Evolutionary conservation across 1,139 yeast genomes (phyloP), one percentile per base, ranked within the genome.

Genomic region (Taiozyma sp.): DNA sequence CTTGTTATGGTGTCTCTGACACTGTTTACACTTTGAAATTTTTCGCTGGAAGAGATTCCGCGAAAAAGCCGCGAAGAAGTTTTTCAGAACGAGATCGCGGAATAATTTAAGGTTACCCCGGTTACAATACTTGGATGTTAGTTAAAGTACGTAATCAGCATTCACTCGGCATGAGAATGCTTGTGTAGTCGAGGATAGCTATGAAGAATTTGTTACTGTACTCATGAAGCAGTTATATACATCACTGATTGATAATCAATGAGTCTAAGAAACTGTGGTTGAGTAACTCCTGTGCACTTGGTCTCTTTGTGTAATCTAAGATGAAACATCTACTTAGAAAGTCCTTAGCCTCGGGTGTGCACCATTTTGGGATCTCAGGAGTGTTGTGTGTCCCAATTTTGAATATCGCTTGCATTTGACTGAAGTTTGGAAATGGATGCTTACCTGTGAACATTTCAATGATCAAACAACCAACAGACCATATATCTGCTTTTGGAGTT

Each of bases 361-460:
- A 81, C 77, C 85, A 80, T n/a, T 79, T 77, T 0, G 97, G 97
- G 9, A 88, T 76, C 44, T 79, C 83, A 0, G 98, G 98, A 13
- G 75, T 67, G 2, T 84, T 80, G 57, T 85, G 83, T 0, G 95
- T 87, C 2, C 97, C 98, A 56, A 91, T 88, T 64, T 86, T 85
- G 75, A 91, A 91, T 44, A 91, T 84, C 11, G 97, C 97, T 69
- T 91, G 97, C 96, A 90, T 89, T 67, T 90, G 97, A 52, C 91
- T 85, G 62, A 88, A 88, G 56, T 88, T 88, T 0, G 97, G 97
- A 70, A 86, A 91, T 34, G 97, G 97, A 67, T 91, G 97, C 54
- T 83, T 82, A 4, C 97, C 97, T 0, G 97, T 88, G 63, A 87
- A 87, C 97, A 91, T 91, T 67, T 91, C 98, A 32, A 91, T 84